Evolutionary conservation across 2,329 filamentous ascomycete genomes (phyloP), one percentile per base, ranked within the genome.

Genomic region (Epichloe sibirici): DNA sequence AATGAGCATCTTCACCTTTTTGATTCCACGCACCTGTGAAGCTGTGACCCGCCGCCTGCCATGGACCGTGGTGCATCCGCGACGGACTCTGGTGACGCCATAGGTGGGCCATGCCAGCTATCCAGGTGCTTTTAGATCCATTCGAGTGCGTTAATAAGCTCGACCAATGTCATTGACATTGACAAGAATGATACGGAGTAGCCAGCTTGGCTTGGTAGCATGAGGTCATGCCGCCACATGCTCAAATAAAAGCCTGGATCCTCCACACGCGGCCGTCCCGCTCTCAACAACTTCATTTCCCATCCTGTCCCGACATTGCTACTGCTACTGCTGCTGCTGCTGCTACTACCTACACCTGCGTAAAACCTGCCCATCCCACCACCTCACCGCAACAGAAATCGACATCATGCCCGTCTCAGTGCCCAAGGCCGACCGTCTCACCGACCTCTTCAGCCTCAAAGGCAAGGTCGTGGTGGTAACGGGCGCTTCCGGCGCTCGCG

Each of bases 401-500:
- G 12, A 37, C 58, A 64, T 31, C 51, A 80, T 82, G 79, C 76
- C 77, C 72, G 71, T 77, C 61, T 59, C 69, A 63, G 69, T 83
- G 56, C 81, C 83, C 62, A 67, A 79, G 62, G 70, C 79, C 57
- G 71, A 72, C 57, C 72, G 71, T 60, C 76, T 88, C 60, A 66
- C 74, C 57, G 84, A 83, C 63, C 78, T 88, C 59, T 83, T 88
- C 70, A 85, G 81, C 61, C 74, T 88, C 56, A 85, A 85, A 69
- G 83, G 83, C 60, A 85, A 85, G 69, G 85, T 85, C 49, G 79
- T 85, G 58, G 79, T 88, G 59, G 73, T 88, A 56, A 83, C 83
- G 4, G 85, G 85, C 54, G 83, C 83, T 12, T 85, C 80, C 37
- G 82, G 82, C 9, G 78, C 86, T 52, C 80, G 78, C 38, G 85